Conservation (phyloP, 2,329 filamentous ascomycete species). For the Scortechinia acanthostroma region DNA sequence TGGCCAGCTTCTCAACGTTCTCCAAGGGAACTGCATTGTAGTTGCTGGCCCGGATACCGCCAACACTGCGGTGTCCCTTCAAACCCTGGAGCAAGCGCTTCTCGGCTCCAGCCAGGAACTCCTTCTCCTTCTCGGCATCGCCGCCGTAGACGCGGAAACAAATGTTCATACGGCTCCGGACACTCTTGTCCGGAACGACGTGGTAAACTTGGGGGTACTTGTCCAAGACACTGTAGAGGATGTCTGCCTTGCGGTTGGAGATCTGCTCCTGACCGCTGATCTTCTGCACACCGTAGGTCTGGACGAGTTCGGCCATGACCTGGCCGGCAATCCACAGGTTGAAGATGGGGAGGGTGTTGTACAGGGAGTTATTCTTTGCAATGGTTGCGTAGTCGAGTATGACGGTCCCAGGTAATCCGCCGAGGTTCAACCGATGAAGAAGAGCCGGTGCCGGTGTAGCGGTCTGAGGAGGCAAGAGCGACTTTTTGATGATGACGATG, state of each 20-base stretch:
- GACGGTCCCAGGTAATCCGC: conserved; percentile 70
- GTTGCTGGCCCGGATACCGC: conserved; percentile 78
- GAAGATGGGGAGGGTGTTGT: conserved; percentile 93
- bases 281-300: conserved; percentile 50
- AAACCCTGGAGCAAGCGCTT: conserved; percentile 67
- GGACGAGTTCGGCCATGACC: conserved; percentile 72
- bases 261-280: conserved; percentile 72
- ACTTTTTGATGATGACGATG: conserved; percentile 77
- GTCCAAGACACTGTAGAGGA: conserved; percentile 75
- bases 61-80: conserved; percentile 82
- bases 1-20: conserved; percentile 60
- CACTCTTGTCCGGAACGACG: conserved; percentile 68
- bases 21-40: conserved; percentile 77
- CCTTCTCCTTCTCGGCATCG: conserved; percentile 66
- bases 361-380: conserved; percentile 87
- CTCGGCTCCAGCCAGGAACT: conserved; percentile 69
- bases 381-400: conserved; percentile 78
- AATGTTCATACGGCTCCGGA: conserved; percentile 86
- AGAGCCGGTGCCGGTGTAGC: conserved; percentile 62
- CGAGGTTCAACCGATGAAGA: conserved; percentile 55
- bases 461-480: conserved; percentile 61
- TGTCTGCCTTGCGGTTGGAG: conserved; percentile 65
- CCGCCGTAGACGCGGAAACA: conserved; percentile 74
- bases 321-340: conserved; percentile 85
- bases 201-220: conserved; percentile 66